Evolutionary conservation across 1,284 basidiomycete genomes (phyloP).

Genomic region (Stereum hirsutum): DNA sequence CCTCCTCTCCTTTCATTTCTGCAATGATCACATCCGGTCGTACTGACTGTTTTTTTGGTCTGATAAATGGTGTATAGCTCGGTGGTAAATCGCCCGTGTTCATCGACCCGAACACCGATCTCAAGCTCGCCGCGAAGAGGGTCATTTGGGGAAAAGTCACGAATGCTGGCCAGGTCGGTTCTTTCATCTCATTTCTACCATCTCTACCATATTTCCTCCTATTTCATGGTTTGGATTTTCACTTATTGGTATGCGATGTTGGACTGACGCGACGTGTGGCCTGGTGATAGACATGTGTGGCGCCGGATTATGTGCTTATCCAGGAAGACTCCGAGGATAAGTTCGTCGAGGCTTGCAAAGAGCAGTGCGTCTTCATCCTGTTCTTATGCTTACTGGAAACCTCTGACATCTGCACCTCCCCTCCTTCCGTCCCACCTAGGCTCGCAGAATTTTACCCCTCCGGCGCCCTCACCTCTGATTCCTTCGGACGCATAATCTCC

Average conservation of each 20-base stretch:
- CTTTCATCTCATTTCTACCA: too few species aligned
- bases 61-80: slow-evolving; percentile 10
- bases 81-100: slow-evolving; percentile 82
- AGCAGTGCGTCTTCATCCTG: slow-evolving; percentile 34
- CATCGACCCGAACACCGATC: slow-evolving; percentile 60
- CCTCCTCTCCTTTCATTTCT: slow-evolving; percentile 24
- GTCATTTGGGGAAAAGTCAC: slow-evolving; percentile 76
- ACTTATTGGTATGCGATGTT: slow-evolving; percentile 1
- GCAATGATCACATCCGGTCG: not conserved
- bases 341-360: slow-evolving; percentile 53
- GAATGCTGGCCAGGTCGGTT: slow-evolving; percentile 63
- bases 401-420: slow-evolving; percentile 6
- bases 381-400: slow-evolving; percentile 2
- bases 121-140: slow-evolving; percentile 49
- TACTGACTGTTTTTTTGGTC: not conserved
- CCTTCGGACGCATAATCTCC: slow-evolving; percentile 41
- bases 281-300: slow-evolving; percentile 32
- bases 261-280: too few species aligned
- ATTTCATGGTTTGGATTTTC: not conserved
- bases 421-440: slow-evolving; percentile 19
- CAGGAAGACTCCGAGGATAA: slow-evolving; percentile 52
- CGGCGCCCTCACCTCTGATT: slow-evolving; percentile 33
- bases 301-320: slow-evolving; percentile 81
- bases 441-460: slow-evolving; percentile 45
- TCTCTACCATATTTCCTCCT: too few species aligned